Evolutionary conservation across 2,329 filamentous ascomycete genomes (phyloP), one percentile per base, ranked within the genome.

Genomic region (Venturia aucupariae): DNA sequence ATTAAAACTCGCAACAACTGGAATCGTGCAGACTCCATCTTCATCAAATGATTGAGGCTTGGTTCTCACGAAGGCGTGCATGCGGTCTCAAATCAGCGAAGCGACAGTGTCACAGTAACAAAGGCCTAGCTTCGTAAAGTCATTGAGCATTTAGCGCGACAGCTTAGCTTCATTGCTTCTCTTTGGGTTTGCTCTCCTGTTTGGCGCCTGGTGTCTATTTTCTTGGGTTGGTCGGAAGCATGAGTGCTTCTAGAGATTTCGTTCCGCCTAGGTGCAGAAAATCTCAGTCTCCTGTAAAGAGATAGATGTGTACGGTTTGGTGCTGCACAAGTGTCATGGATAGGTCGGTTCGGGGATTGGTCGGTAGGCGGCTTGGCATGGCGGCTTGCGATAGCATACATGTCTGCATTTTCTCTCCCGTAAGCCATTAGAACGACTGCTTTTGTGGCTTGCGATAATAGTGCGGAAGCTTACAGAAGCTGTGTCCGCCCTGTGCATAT

Each of bases 21-120:
- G 82, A 79, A 77, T 69, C 81, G 82, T 70, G 80, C 83, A 61
- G 85, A 87, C 72, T 84, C 82, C 66, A 84, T 87, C 72, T 86
- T 85, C 75, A 87, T 87, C 72, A 80, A 82, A 73, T 84, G 35
- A 57, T n/a, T 35, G 30, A 60, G n/a, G 30, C 30, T 59, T 24
- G 42, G 15, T 24, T 30, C 8, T 51, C 30, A 41, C 38, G n/a
- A 55, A 30, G 35, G 22, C 35, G 24, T 27, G 32, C 35, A 39
- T 27, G 32, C 48, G 13, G 32, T 59, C 24, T 24, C 22, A 27
- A 57, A 35, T 64, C 10, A 38, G 32, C 17, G 44, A 41, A 30
- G 30, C 38, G 30, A 39, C 41, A 27, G 27, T 24, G 27, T 32
- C 41, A 38, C 24, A 51, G 22, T 24, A 22, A 62, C 11, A n/a